A percentile compares a stretch with the other conserved stretches of the same genome.
Conservation (phyloP, 352 stramenopile genomes). For the Globisporangium megalacanthum region DNA sequence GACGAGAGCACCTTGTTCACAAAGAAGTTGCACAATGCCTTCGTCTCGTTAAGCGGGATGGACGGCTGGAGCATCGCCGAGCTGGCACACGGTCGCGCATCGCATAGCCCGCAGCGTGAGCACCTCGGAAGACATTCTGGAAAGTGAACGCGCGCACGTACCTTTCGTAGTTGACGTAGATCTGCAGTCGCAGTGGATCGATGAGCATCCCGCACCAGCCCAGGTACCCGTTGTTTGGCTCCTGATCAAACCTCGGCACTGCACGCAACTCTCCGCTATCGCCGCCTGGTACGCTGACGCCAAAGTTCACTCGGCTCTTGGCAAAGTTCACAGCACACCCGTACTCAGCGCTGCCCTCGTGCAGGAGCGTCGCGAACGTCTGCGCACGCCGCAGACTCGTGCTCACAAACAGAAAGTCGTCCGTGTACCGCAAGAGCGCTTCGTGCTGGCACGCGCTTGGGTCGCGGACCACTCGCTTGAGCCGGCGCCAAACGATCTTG, state of each 20-base stretch:
- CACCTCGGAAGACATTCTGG: background rate
- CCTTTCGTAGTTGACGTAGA: slow-evolving; percentile 81
- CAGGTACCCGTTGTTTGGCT: slow-evolving; percentile 14
- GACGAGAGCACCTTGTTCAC: slow-evolving; percentile 60
- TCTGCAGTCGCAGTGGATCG: slow-evolving; percentile 41
- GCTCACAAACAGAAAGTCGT: slow-evolving; percentile 75
- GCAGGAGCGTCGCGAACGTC: slow-evolving; percentile 54
- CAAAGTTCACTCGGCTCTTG: slow-evolving; percentile 72
- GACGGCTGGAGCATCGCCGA: slow-evolving; percentile 26
- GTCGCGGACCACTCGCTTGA: slow-evolving; percentile 21
- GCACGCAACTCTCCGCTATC: background rate
- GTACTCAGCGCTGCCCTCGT: slow-evolving; percentile 52
- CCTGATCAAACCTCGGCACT: slow-evolving; percentile 19
- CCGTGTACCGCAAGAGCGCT: slow-evolving; percentile 63
- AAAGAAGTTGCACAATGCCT: slow-evolving; percentile 41
- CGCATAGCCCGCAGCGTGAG: slow-evolving; percentile 7
- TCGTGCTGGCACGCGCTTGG: slow-evolving; percentile 37
- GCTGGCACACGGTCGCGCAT: slow-evolving; percentile 8
- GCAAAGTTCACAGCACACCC: slow-evolving; percentile 47
- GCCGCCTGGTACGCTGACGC: slow-evolving; percentile 3
- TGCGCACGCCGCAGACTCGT: slow-evolving; percentile 40
- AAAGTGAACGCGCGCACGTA: slow-evolving; percentile 15
- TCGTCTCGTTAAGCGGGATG: slow-evolving; percentile 57
- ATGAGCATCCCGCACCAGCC: slow-evolving; percentile 72
- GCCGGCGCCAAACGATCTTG: slow-evolving; percentile 37